These are phyloP conservation scores for Beauveria australis DNA, from an alignment of 2,329 filamentous ascomycete species.

Conservation along the genomic window DNA sequence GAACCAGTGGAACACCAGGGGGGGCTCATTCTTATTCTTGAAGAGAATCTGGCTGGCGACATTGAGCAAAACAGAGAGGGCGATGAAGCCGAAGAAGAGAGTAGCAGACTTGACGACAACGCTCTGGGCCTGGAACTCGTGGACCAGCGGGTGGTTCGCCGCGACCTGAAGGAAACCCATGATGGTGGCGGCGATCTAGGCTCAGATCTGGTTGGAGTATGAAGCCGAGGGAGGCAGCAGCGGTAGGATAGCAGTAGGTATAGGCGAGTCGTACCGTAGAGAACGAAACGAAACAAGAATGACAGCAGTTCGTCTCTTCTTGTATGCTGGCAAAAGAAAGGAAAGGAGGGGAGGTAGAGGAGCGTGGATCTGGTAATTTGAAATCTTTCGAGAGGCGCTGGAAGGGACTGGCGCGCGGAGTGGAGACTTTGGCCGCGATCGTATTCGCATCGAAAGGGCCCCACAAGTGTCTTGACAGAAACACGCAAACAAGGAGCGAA, in stretches of 20 bases:
- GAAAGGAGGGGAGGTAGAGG: not conserved
- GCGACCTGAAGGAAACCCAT: conserved; percentile 52
- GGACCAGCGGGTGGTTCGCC: conserved; percentile 39
- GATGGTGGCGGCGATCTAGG: conserved; percentile 13
- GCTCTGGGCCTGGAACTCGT: conserved; percentile 41
- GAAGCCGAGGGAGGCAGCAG: not conserved
- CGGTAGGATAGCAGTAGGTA: not conserved
- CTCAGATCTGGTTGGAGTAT: not conserved
- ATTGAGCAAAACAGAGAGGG: conserved; percentile 62
- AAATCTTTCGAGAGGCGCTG: conserved; percentile 2
- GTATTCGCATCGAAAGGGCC: not conserved
- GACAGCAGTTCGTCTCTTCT: not conserved
- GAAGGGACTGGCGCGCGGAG: not conserved
- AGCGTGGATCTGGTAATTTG: not conserved
- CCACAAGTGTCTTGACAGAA: not conserved
- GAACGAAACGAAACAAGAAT: not conserved
- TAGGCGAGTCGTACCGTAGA: not conserved
- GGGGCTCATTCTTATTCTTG: conserved; percentile 74
- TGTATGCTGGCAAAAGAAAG: not conserved
- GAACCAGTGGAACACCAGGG: conserved; percentile 73
- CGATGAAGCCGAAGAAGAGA: conserved; percentile 35
- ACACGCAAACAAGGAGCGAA: not conserved
- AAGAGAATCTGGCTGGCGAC: conserved; percentile 71
- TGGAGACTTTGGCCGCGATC: not conserved
- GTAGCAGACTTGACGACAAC: conserved; percentile 39